Percentiles rank a stretch among this genome's conserved stretches.
Conservation (phyloP, 1,284 basidiomycete genomes). For the Austroboletus rostrupii region DNA sequence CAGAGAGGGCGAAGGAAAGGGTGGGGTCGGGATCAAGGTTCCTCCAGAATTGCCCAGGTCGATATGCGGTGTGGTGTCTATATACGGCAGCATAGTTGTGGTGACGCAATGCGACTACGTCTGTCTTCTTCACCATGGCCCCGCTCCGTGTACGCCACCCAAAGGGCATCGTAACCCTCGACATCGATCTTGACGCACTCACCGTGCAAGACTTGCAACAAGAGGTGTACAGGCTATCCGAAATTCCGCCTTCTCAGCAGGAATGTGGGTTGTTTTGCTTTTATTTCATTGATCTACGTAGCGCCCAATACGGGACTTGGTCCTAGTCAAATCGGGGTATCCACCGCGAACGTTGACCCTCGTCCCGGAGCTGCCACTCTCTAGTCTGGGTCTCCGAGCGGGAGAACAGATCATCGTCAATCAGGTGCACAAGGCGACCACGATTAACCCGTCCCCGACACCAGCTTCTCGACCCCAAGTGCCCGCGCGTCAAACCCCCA, state of each 20-base stretch:
- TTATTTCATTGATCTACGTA: slow-evolving; percentile 1
- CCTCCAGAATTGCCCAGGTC: no score
- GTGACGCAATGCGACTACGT: no score
- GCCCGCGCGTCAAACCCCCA: slow-evolving; percentile 9
- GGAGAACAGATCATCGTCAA: slow-evolving; percentile 85
- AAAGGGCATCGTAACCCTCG: slow-evolving; percentile 74
- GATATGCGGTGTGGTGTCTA: no score
- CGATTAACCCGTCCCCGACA: slow-evolving; percentile 8
- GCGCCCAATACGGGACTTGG: background rate
- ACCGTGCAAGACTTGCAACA: slow-evolving; percentile 73
- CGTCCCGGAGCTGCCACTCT: slow-evolving; percentile 66
- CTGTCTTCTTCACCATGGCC: slow-evolving; percentile 42
- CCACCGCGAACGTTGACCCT: slow-evolving; percentile 72
- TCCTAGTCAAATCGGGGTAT: slow-evolving; percentile 79
- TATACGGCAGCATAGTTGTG: background rate
- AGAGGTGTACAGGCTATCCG: slow-evolving; percentile 59
- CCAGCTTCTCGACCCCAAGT: slow-evolving; percentile 10
- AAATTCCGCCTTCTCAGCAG: slow-evolving; percentile 75
- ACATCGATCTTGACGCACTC: slow-evolving; percentile 59
- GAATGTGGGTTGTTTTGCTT: slow-evolving; percentile 52
- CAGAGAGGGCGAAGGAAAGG: no score
- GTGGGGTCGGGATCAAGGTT: no score
- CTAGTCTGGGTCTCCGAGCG: slow-evolving; percentile 68
- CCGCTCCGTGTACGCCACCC: slow-evolving; percentile 76
- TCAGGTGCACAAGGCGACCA: slow-evolving; percentile 31